These are phyloP conservation scores for Anthostomella pinea DNA, from an alignment of 2,329 filamentous ascomycete genomes.

Conservation along the genomic window DNA sequence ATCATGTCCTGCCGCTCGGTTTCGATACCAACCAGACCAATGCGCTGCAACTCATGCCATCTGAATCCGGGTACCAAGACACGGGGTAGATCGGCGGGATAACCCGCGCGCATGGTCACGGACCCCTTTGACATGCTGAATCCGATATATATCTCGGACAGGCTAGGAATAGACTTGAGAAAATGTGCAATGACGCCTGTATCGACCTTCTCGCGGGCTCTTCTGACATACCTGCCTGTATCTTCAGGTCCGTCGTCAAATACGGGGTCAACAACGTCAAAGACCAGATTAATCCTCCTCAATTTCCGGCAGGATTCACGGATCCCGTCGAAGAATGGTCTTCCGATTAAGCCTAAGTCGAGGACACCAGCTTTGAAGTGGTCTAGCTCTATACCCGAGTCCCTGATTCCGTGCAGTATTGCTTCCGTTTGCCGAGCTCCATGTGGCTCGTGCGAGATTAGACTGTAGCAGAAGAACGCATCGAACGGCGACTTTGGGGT, in stretches of 20 bases:
- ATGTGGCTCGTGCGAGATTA: not conserved
- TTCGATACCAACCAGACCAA: slow-evolving; percentile 1
- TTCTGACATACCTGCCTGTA: not conserved
- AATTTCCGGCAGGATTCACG: not conserved
- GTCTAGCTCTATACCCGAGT: not conserved
- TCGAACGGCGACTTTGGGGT: slow-evolving; percentile 3
- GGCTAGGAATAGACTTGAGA: slow-evolving; percentile 2
- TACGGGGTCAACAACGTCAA: not conserved
- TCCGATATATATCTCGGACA: slow-evolving; percentile 1
- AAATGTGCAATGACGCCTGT: not conserved
- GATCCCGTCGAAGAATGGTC: not conserved
- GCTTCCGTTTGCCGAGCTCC: not conserved
- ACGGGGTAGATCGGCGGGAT: not conserved
- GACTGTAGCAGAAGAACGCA: slow-evolving; percentile 1
- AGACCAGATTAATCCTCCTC: slow-evolving; percentile 4
- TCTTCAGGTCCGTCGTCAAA: not conserved
- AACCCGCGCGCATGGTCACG: not conserved
- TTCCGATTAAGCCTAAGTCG: not conserved
- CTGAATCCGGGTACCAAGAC: slow-evolving; percentile 1
- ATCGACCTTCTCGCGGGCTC: not conserved
- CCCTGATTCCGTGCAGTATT: slow-evolving; percentile 1
- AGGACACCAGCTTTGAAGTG: not conserved
- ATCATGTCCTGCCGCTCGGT: slow-evolving; percentile 6
- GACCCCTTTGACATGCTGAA: not conserved
- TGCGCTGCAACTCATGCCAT: slow-evolving; percentile 3